Evolutionary conservation across 441 rosid species (phyloP).

Genomic region (Pelargonium australe): DNA sequence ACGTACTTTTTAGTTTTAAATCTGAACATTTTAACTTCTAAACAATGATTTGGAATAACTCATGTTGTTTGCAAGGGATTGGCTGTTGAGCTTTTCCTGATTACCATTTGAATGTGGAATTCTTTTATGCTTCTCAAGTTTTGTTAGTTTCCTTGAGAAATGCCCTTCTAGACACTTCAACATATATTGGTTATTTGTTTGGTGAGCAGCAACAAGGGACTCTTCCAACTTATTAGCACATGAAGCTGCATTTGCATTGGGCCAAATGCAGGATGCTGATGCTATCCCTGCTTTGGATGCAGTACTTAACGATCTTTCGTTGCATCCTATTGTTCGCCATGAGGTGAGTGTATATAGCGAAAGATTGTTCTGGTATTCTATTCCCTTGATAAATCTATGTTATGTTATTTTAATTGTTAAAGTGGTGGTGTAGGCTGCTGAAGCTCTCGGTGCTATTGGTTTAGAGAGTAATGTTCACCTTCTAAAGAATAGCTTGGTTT

Average conservation of each 20-base stretch:
- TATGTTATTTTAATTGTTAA: neutral
- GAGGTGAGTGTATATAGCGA: constrained; percentile 42
- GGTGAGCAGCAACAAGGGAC: constrained; percentile 69
- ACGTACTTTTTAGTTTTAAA: neutral
- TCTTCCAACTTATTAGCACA: constrained; percentile 85
- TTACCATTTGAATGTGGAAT: no score
- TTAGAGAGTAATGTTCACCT: constrained; percentile 47
- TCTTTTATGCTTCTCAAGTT: neutral
- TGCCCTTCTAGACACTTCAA: neutral
- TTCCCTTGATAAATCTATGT: neutral
- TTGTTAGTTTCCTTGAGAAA: neutral
- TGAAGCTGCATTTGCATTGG: constrained; percentile 96
- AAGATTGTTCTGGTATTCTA: neutral
- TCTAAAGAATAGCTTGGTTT: constrained; percentile 53
- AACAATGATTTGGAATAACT: neutral
- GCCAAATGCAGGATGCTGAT: constrained; percentile 95
- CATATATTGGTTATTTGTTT: neutral
- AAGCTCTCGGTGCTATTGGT: constrained; percentile 94
- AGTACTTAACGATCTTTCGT: constrained; percentile 62
- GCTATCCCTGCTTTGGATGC: constrained; percentile 78
- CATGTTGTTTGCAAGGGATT: neutral
- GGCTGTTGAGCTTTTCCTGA: no score
- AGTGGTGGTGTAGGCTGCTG: constrained; percentile 57
- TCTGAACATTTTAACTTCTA: no score
- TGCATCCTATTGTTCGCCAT: constrained; percentile 94